Evolutionary conservation across 225 moss, liverwort and hornwort genomes (phyloP), one percentile per base, ranked within the genome.

Genomic region (Antitrichia curtipendula): DNA sequence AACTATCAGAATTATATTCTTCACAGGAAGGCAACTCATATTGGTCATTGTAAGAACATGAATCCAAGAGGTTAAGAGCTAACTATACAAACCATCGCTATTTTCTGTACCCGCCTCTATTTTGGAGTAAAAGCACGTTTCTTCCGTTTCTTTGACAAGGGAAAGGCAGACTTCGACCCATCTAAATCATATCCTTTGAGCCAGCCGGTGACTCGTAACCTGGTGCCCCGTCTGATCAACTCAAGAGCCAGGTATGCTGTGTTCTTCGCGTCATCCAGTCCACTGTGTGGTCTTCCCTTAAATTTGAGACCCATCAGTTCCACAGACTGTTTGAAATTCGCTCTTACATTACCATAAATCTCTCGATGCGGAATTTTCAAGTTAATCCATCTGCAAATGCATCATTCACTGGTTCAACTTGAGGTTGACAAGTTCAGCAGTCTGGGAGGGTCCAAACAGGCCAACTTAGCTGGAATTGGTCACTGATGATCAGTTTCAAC

Each of bases 211-310:
- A 91, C 85, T 88, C 56, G 82, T 70, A 90, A 90, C 45, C 70
- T 88, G 47, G 70, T 88, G 70, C 91, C 90, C 53, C 56, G 84
- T 61, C 71, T 84, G 59, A 93, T 86, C 49, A 93, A 69, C 69
- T 93, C 91, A 12, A 91, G 88, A 81, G 90, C 93, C 29, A 93
- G 68, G 56, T 90, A 85, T 6, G 93, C 82, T 17, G 93, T 93
- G 74, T 93, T 91, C 74, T 59, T 93, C 43, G 91, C 87, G 45
- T 93, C 93, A n/a, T 87, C 90, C 32, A 93, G 85, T 65, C 93
- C 91, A 59, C 90, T 86, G 85, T 91, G 93, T 50, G 66, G 47
- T 78, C 91, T 91, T 49, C 88, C 93, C 78, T 91, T 88, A 82
- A 91, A 93, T 45, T 81, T 76, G 85, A 88, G 88, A 85, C 88